A percentile compares a stretch with the other conserved stretches of the same genome.
phyloP scores from a whole-genome alignment of 75 land plant genomes.

The Chamaecyparis obtusa region DNA sequence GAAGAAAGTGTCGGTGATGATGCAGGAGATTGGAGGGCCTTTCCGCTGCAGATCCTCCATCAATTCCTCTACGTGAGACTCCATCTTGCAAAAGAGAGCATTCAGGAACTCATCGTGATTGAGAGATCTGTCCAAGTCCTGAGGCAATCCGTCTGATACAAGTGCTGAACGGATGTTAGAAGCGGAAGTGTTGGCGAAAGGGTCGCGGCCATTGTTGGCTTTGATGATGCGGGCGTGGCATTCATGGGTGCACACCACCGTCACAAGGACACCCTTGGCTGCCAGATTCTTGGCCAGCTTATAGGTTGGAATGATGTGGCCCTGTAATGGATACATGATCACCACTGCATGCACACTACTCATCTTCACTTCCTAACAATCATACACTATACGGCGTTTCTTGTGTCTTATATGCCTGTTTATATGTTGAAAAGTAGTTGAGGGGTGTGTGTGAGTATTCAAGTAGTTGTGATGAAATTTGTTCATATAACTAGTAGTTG shows the following conservation, averaged over 20 bases:
- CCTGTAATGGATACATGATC: slow-evolving; percentile 30
- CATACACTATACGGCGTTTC: no score
- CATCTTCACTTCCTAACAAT: neutral
- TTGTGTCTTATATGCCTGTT: no score
- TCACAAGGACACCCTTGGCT: slow-evolving; percentile 43
- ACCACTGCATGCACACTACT: slow-evolving; percentile 14
- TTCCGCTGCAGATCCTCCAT: neutral
- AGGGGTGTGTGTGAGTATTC: no score
- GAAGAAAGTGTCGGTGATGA: slow-evolving; percentile 44
- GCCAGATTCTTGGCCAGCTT: slow-evolving; percentile 45
- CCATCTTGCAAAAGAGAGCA: slow-evolving; percentile 16
- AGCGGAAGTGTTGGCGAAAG: slow-evolving; percentile 25
- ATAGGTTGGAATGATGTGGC: slow-evolving; percentile 46
- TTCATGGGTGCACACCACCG: slow-evolving; percentile 46
- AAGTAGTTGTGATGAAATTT: no score
- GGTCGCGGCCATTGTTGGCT: neutral
- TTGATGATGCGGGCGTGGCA: slow-evolving; percentile 19
- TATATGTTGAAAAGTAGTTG: no score
- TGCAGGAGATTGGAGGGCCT: slow-evolving; percentile 16
- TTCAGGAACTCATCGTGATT: slow-evolving; percentile 35
- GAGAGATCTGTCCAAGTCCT: slow-evolving; percentile 28
- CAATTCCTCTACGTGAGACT: slow-evolving; percentile 42
- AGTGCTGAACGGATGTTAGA: slow-evolving; percentile 38
- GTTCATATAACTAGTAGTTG: no score
- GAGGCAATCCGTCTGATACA: slow-evolving; percentile 40